Conservation (phyloP, 2,329 filamentous ascomycete genomes). For the Metarhizium guizhouense region DNA sequence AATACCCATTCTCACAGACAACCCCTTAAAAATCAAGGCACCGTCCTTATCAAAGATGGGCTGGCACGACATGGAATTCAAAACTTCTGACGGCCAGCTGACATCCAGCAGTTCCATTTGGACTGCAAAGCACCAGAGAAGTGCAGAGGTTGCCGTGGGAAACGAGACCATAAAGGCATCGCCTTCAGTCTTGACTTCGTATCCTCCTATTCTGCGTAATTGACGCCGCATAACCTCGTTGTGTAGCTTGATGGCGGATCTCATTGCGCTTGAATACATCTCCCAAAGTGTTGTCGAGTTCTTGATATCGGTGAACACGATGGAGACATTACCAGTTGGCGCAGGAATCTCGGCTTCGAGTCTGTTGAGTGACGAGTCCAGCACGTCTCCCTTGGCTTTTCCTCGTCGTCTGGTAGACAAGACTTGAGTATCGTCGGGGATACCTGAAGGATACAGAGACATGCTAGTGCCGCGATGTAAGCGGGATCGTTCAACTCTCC, state of each 20-base stretch:
- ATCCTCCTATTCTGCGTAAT: constrained; percentile 85
- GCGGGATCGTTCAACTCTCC: constrained; percentile 65
- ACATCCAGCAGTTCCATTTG: constrained; percentile 83
- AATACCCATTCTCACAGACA: constrained; percentile 95
- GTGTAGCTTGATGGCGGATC: constrained; percentile 92
- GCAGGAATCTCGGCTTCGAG: constrained; percentile 87
- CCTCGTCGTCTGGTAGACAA: constrained; percentile 56
- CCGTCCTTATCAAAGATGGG: constrained; percentile 76
- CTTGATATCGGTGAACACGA: constrained; percentile 99
- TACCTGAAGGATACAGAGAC: constrained; percentile 70
- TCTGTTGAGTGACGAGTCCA: constrained; percentile 78
- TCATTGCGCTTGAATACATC: constrained; percentile 88
- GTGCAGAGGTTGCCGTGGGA: constrained; percentile 84
- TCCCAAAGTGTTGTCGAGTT: constrained; percentile 96
- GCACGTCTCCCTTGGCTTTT: constrained; percentile 52
- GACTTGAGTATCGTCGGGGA: constrained; percentile 61
- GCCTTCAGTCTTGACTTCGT: constrained; percentile 99
- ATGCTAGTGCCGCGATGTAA: constrained; percentile 71
- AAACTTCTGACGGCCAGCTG: constrained; percentile 85
- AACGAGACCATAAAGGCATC: constrained; percentile 99
- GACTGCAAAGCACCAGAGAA: constrained; percentile 94
- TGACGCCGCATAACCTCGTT: constrained; percentile 95
- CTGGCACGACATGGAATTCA: constrained; percentile 78
- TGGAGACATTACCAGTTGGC: constrained; percentile 80
- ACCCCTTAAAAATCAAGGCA: constrained; percentile 82